Conservation (phyloP, 495 filamentous ascomycete species). For the Neurospora cerealis region DNA sequence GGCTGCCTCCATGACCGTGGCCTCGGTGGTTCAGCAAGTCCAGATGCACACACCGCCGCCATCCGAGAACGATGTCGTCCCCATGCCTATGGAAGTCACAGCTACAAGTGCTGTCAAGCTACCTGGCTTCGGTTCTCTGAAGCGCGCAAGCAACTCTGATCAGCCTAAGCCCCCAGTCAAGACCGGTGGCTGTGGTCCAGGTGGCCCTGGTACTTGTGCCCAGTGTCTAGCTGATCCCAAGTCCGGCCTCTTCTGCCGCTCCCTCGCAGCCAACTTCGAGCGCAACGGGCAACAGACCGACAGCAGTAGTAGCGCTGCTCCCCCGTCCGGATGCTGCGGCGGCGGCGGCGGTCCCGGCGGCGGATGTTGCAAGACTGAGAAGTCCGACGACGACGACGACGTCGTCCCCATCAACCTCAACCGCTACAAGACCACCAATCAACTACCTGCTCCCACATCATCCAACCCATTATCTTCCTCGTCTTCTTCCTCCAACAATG, state of each 20-base stretch:
- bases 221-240: constrained; percentile 70
- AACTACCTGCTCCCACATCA: not conserved
- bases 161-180: not conserved
- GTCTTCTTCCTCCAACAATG: not conserved
- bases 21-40: constrained; percentile 35
- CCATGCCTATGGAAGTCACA: constrained; percentile 37
- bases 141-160: not conserved
- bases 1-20: constrained; percentile 26
- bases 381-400: not conserved
- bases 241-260: constrained; percentile 79
- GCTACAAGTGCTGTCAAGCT: constrained; percentile 40
- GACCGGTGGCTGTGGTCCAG: constrained; percentile 42
- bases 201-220: constrained; percentile 69
- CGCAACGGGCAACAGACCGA: constrained; percentile 16
- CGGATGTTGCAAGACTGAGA: constrained; percentile 30
- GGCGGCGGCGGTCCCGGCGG: constrained; percentile 45
- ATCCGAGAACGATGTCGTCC: constrained; percentile 51
- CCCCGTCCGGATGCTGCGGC: not conserved
- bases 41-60: constrained; percentile 58
- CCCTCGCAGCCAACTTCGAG: constrained; percentile 57
- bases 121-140: constrained; percentile 26
- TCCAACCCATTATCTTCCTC: not conserved
- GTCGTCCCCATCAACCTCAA: not conserved
- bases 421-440: not conserved
- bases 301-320: constrained; percentile 29